Evolutionary conservation across 2,329 filamentous ascomycete genomes (phyloP).

Genomic region (Pseudopithomyces maydicus): DNA sequence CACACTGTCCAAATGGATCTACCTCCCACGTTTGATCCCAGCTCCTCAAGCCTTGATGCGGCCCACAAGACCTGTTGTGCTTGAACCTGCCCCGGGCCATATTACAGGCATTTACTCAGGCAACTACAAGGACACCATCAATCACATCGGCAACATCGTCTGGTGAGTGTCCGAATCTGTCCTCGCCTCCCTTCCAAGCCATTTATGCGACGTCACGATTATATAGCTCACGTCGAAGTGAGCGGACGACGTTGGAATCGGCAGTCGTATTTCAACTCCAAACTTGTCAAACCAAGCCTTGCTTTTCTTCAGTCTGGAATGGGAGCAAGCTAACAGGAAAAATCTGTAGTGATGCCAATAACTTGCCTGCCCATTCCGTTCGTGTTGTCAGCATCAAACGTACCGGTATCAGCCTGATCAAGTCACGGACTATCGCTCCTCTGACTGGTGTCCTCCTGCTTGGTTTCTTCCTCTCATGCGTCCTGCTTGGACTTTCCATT

Average conservation of each 20-base stretch:
- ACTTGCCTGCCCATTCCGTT: slow-evolving; percentile 46
- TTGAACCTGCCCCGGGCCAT: slow-evolving; percentile 47
- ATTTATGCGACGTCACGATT: slow-evolving; percentile 5
- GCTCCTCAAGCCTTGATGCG: slow-evolving; percentile 57
- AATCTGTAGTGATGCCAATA: slow-evolving; percentile 38
- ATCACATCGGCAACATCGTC: slow-evolving; percentile 56
- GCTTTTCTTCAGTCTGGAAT: too few species aligned
- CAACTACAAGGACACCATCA: slow-evolving; percentile 52
- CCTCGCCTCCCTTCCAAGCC: not conserved
- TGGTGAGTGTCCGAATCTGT: slow-evolving; percentile 39
- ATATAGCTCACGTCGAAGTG: not conserved
- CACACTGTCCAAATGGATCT: slow-evolving; percentile 55
- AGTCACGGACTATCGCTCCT: slow-evolving; percentile 52
- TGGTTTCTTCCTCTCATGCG: slow-evolving; percentile 50
- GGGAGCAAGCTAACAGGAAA: not conserved
- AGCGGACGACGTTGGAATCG: not conserved
- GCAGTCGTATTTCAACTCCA: not conserved
- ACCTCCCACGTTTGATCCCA: slow-evolving; percentile 55
- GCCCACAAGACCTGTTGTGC: slow-evolving; percentile 49
- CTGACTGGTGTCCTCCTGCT: slow-evolving; percentile 52
- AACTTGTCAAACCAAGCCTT: not conserved
- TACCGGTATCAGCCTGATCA: slow-evolving; percentile 38
- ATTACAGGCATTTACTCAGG: slow-evolving; percentile 55
- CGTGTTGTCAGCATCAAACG: slow-evolving; percentile 48
- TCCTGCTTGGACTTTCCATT: slow-evolving; percentile 53